These are phyloP conservation scores for Populus pruinosa DNA, from an alignment of 345 rosid species.

Conservation along the genomic window DNA sequence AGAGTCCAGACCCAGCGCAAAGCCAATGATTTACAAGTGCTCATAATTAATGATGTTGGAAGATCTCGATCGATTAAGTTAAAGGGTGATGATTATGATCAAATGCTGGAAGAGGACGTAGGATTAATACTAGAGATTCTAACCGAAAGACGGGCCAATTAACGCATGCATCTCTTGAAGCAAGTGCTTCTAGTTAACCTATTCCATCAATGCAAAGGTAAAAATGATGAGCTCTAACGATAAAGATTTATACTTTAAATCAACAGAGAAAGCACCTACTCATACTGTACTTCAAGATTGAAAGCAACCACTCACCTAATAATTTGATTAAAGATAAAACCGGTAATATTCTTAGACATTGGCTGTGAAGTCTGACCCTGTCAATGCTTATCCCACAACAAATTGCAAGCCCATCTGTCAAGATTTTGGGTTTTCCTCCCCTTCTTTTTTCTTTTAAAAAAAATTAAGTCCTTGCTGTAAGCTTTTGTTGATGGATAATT, in stretches of 20 bases:
- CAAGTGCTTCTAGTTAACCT: conserved; percentile 14
- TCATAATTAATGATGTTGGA: conserved; percentile 7
- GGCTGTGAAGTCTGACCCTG: not conserved
- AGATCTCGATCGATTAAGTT: conserved; percentile 6
- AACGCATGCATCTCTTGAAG: conserved; percentile 13
- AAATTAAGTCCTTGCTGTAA: not conserved
- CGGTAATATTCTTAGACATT: not conserved
- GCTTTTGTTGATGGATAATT: too few relatives aligned
- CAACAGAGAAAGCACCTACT: not conserved
- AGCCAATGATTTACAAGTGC: not conserved
- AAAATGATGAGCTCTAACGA: not conserved
- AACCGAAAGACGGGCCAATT: not conserved
- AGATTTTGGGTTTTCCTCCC: not conserved
- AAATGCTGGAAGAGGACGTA: not conserved
- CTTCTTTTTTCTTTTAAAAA: too few relatives aligned
- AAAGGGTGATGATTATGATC: conserved; percentile 2
- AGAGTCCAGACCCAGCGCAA: not conserved
- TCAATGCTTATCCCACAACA: not conserved
- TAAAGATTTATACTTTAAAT: not conserved
- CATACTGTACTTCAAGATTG: not conserved
- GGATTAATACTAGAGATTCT: not conserved
- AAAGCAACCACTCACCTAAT: not conserved
- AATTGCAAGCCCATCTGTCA: not conserved
- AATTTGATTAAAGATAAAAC: not conserved
- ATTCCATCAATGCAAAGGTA: conserved; percentile 16